phyloP scores from a whole-genome alignment of 441 rosid genomes.

The Gossypium gossypioides region DNA sequence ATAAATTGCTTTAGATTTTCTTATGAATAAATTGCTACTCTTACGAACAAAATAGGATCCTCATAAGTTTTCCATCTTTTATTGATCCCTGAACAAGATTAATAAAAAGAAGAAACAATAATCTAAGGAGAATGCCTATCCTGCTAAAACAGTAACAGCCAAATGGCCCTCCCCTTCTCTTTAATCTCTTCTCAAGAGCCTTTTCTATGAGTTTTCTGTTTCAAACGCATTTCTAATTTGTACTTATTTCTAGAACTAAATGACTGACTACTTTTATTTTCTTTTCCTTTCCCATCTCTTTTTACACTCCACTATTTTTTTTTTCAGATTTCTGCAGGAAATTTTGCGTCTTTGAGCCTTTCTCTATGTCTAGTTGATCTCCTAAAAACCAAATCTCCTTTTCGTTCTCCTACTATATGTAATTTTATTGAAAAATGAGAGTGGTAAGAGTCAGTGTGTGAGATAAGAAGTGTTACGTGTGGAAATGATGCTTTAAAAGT shows the following conservation, averaged over 20 bases:
- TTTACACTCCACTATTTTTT: not conserved
- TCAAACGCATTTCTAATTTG: not conserved
- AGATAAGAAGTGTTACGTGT: not conserved
- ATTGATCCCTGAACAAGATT: not conserved
- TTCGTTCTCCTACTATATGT: not conserved
- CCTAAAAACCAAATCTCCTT: not conserved
- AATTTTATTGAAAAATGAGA: not conserved
- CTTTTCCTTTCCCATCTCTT: not conserved
- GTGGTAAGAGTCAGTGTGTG: not conserved
- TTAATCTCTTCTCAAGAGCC: not conserved
- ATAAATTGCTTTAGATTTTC: too few relatives aligned
- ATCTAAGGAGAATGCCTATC: not conserved
- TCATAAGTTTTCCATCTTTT: not conserved
- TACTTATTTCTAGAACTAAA: not conserved
- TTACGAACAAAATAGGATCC: not conserved
- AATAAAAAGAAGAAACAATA: not conserved
- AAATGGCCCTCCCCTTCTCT: not conserved
- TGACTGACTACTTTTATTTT: not conserved
- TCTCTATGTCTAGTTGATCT: not conserved
- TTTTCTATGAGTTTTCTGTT: not conserved
- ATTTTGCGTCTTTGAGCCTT: not conserved
- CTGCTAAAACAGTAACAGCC: not conserved
- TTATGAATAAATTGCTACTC: not conserved
- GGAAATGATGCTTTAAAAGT: not conserved
- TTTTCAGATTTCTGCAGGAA: not conserved